These are phyloP conservation scores for Phytophthora melonis DNA, from an alignment of 352 stramenopile species.

Conservation along the genomic window DNA sequence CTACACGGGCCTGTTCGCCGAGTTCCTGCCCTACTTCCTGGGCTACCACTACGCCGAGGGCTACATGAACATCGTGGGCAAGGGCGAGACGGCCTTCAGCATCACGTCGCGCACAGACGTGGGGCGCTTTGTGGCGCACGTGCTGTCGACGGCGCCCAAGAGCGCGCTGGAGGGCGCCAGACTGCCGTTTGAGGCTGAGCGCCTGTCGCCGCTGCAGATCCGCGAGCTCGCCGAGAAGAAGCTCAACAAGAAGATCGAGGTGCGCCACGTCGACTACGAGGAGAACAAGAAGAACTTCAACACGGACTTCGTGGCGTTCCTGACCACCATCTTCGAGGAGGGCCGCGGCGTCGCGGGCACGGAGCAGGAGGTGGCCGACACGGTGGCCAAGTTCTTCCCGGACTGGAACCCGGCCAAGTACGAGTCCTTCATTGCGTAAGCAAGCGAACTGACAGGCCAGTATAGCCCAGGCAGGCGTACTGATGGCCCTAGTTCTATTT, in stretches of 20 bases:
- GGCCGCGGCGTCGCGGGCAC: constrained; percentile 27
- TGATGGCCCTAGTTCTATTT: no score
- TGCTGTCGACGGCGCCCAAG: constrained; percentile 21
- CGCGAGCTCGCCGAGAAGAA: constrained; percentile 30
- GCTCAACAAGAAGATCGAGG: constrained; percentile 37
- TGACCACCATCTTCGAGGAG: constrained; percentile 32
- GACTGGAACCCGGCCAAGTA: constrained; percentile 30
- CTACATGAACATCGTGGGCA: constrained; percentile 31
- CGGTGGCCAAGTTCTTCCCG: constrained; percentile 33
- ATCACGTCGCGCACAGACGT: constrained; percentile 6
- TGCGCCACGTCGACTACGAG: constrained; percentile 27
- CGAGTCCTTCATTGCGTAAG: constrained; percentile 25
- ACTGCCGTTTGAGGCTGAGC: constrained; percentile 29
- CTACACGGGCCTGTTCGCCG: constrained; percentile 32
- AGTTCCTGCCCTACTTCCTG: constrained; percentile 22
- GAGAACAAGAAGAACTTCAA: constrained; percentile 39
- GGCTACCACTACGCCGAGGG: constrained; percentile 26
- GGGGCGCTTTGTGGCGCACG: constrained; percentile 31
- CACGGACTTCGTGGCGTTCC: constrained; percentile 35
- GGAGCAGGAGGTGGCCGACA: constrained; percentile 25
- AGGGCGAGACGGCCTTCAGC: constrained; percentile 25
- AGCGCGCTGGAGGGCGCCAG: constrained; percentile 24
- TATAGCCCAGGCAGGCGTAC: no score
- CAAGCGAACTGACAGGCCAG: no score
- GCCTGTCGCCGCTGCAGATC: constrained; percentile 32